These are phyloP conservation scores for Citrullus amarus DNA, from an alignment of 306 rosid genomes.

Conservation along the genomic window DNA sequence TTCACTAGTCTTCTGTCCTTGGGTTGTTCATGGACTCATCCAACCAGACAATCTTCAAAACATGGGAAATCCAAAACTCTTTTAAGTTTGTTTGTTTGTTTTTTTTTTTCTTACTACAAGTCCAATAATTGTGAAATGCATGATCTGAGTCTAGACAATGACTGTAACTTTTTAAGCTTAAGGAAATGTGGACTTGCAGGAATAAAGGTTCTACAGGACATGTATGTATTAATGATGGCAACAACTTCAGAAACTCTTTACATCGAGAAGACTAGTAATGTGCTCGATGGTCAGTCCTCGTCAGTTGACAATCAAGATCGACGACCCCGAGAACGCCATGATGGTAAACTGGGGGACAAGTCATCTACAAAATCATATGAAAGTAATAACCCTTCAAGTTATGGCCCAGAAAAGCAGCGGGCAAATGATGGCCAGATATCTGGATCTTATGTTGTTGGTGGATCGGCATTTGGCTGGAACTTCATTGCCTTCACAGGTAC, in stretches of 20 bases:
- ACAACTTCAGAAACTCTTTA: slow-evolving; percentile 26
- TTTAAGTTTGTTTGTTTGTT: too few species aligned
- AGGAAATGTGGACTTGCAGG: slow-evolving; percentile 33
- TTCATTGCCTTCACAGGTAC: slow-evolving; percentile 45
- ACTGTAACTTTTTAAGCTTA: neutral
- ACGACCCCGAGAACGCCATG: slow-evolving; percentile 14
- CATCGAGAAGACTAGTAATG: slow-evolving; percentile 6
- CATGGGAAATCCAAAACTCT: too few species aligned
- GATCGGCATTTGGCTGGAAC: slow-evolving; percentile 93
- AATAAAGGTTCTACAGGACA: slow-evolving; percentile 40
- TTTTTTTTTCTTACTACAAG: neutral
- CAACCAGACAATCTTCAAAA: neutral
- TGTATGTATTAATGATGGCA: slow-evolving; percentile 22
- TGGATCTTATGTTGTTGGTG: slow-evolving; percentile 64
- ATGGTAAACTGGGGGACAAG: slow-evolving; percentile 12
- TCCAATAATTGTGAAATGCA: neutral
- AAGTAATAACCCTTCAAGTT: slow-evolving; percentile 8
- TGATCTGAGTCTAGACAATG: neutral
- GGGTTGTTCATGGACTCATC: neutral
- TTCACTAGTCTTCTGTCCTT: neutral
- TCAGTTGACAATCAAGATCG: slow-evolving; percentile 20
- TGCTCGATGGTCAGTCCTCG: slow-evolving; percentile 16
- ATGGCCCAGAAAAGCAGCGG: slow-evolving; percentile 21
- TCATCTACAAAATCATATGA: slow-evolving; percentile 20
- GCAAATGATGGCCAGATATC: slow-evolving; percentile 27